Conservation (phyloP, 306 rosid genomes). For the Luffa acutangula region DNA sequence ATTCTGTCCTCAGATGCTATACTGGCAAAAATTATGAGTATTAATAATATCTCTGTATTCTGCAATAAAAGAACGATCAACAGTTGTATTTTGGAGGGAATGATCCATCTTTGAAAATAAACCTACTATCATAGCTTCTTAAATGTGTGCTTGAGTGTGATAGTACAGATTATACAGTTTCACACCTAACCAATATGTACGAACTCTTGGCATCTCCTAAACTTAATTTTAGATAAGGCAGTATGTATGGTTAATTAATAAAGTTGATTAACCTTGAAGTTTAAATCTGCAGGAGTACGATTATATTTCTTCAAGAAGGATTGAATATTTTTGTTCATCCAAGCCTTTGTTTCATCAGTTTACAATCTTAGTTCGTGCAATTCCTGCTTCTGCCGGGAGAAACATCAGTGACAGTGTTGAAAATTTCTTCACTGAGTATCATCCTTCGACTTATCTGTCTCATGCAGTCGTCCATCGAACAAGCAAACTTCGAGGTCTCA, state of each 20-base stretch:
- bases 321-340: conserved; percentile 65
- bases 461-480: conserved; percentile 61
- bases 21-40: background rate
- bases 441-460: conserved; percentile 72
- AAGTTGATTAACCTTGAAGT: conserved; percentile 12
- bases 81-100: background rate
- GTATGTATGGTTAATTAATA: background rate
- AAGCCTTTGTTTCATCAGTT: conserved; percentile 87
- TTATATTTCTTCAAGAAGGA: conserved; percentile 58
- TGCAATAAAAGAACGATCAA: background rate
- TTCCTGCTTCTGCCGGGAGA: conserved; percentile 40
- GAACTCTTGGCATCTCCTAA: background rate
- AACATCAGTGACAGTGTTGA: conserved; percentile 53
- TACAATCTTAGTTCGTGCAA: conserved; percentile 67
- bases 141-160: background rate
- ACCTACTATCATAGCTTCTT: background rate
- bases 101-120: background rate
- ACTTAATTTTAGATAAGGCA: background rate
- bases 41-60: background rate
- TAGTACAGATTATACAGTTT: background rate
- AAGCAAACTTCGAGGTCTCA: conserved; percentile 42
- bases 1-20: background rate
- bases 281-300: conserved; percentile 63
- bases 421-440: conserved; percentile 56
- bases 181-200: background rate